Evolutionary conservation across 2,329 filamentous ascomycete genomes (phyloP).

Genomic region (Reticulascus tulasneorum): DNA sequence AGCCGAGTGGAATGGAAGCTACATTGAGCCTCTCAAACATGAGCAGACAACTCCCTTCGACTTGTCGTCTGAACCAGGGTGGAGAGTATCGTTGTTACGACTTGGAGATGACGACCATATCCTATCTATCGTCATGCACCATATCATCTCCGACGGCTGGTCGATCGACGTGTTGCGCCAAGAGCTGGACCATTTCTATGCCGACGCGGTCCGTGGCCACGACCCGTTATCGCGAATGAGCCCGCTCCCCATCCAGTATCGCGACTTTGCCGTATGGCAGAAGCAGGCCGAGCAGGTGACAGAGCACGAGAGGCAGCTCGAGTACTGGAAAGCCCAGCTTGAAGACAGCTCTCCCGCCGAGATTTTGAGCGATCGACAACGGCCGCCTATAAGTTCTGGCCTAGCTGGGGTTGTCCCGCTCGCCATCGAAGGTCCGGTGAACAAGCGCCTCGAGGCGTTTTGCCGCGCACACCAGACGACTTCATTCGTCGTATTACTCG

Average conservation of each 20-base stretch:
- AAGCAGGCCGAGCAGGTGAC: constrained; percentile 10
- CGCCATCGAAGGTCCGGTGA: constrained; percentile 7
- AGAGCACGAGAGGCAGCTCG: constrained; percentile 14
- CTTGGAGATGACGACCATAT: constrained; percentile 14
- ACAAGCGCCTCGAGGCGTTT: constrained; percentile 3
- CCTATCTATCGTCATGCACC: constrained; percentile 22
- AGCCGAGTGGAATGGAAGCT: not conserved
- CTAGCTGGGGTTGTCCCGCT: constrained; percentile 5
- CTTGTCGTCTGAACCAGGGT: constrained; percentile 15
- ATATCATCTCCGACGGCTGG: constrained; percentile 24
- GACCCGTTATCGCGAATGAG: constrained; percentile 10
- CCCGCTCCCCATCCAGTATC: constrained; percentile 19
- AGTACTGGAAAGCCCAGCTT: constrained; percentile 18
- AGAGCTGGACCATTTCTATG: constrained; percentile 19
- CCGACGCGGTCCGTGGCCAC: constrained; percentile 5
- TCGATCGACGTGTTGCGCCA: constrained; percentile 18
- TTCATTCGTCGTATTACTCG: constrained; percentile 15
- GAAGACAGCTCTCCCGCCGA: constrained; percentile 4
- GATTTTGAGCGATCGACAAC: constrained; percentile 1
- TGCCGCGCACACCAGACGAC: constrained; percentile 4
- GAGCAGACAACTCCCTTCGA: constrained; percentile 20
- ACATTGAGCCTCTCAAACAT: not conserved
- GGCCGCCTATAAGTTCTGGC: too few relatives aligned
- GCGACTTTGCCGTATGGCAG: constrained; percentile 20
- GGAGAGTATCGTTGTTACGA: constrained; percentile 13